These are phyloP conservation scores for Candida pini DNA, from an alignment of 805 yeast species.

Conservation along the genomic window DNA sequence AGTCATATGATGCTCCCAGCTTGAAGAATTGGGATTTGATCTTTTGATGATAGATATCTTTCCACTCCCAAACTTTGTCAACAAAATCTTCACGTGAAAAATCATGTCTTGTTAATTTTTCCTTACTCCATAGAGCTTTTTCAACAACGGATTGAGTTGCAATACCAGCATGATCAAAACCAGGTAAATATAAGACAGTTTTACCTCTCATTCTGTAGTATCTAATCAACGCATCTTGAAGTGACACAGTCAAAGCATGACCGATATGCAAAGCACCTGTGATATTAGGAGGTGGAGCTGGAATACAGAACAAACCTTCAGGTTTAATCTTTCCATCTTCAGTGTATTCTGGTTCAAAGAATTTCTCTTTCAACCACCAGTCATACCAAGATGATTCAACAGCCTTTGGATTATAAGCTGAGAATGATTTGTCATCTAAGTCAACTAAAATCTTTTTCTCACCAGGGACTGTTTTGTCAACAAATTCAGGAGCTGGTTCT, in stretches of 20 bases:
- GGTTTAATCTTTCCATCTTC: conserved; percentile 71
- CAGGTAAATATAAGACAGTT: conserved; percentile 89
- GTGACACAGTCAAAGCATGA: conserved; percentile 91
- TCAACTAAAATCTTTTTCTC: conserved; percentile 86
- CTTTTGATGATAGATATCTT: conserved; percentile 82
- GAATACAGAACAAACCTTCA: conserved; percentile 82
- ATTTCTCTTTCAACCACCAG: conserved; percentile 92
- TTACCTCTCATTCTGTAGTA: conserved; percentile 96
- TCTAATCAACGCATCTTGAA: conserved; percentile 90
- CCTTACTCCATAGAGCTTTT: conserved; percentile 86
- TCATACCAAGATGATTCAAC: conserved; percentile 97
- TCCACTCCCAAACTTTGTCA: conserved; percentile 96
- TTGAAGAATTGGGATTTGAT: conserved; percentile 80
- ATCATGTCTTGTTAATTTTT: conserved; percentile 89
- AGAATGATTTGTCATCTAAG: conserved; percentile 86
- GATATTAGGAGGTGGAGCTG: conserved; percentile 99
- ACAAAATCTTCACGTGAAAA: conserved; percentile 88
- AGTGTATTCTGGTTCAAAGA: conserved; percentile 80
- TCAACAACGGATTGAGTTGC: conserved; percentile 98
- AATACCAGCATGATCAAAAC: conserved; percentile 99
- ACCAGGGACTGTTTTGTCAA: conserved; percentile 80
- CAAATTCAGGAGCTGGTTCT: conserved; percentile 78
- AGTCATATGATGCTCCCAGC: conserved; percentile 95
- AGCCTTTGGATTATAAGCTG: conserved; percentile 86
- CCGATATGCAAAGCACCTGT: conserved; percentile 99